Evolutionary conservation across 2,329 filamentous ascomycete genomes (phyloP).

Genomic region (Penicillium vulpinum): DNA sequence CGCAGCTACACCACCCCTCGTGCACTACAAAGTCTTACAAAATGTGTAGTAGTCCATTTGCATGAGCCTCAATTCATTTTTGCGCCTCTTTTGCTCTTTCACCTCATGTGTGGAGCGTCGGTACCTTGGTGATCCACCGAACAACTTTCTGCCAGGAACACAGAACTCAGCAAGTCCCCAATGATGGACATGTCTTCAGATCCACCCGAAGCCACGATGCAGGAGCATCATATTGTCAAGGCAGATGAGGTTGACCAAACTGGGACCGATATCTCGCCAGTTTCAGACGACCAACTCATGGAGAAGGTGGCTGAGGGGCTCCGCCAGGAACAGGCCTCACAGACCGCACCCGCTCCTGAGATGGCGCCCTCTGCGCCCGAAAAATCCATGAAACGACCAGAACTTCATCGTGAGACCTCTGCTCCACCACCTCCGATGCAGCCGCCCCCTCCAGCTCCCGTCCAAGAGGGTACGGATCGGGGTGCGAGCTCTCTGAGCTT

Average conservation of each 20-base stretch:
- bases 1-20: not conserved
- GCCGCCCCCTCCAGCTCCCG: constrained; percentile 49
- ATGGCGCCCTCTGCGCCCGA: constrained; percentile 15
- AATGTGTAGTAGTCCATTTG: not conserved
- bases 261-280: constrained; percentile 48
- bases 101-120: not conserved
- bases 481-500: constrained; percentile 71
- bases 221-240: constrained; percentile 47
- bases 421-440: constrained; percentile 47
- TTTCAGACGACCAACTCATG: constrained; percentile 47
- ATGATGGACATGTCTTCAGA: constrained; percentile 31
- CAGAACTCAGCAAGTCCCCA: constrained; percentile 1
- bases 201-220: constrained; percentile 25
- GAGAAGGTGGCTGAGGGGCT: constrained; percentile 42
- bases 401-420: constrained; percentile 38
- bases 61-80: not conserved
- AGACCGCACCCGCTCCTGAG: constrained; percentile 11
- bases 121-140: constrained; percentile 9
- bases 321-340: constrained; percentile 35
- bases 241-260: constrained; percentile 53
- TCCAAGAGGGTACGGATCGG: constrained; percentile 38
- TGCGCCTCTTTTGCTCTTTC: constrained; percentile 6
- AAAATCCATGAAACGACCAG: constrained; percentile 32
- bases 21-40: not conserved
- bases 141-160: constrained; percentile 3